Percentiles rank a stretch among this genome's conserved stretches.
These are phyloP conservation scores for Solanum hybrid DNA, from an alignment of 305 asterid species.

Conservation along the genomic window DNA sequence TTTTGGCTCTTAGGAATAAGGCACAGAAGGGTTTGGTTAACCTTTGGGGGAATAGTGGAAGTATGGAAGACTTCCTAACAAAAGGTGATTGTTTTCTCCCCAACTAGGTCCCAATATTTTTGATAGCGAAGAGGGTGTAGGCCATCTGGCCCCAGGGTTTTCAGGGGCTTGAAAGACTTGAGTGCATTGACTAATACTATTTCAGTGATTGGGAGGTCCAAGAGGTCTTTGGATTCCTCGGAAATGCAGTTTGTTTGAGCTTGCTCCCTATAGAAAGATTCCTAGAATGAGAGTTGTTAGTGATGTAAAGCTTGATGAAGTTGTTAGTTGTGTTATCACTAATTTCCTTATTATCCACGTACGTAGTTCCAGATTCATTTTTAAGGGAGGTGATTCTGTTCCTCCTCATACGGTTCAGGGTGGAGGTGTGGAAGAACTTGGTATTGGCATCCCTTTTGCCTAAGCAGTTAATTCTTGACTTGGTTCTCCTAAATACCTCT, in stretches of 20 bases:
- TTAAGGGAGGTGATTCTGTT: not conserved
- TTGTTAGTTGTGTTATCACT: not conserved
- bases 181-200: not conserved
- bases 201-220: not conserved
- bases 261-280: not conserved
- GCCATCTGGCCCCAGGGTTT: not conserved
- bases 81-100: not conserved
- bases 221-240: not conserved
- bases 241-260: not conserved
- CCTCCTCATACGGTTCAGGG: not conserved
- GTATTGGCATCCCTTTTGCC: not conserved
- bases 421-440: not conserved
- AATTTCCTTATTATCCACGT: not conserved
- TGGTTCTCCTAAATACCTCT: not conserved
- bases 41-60: not conserved
- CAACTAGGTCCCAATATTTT: not conserved
- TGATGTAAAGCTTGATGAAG: not conserved
- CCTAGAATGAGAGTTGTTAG: not conserved
- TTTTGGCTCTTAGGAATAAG: not conserved
- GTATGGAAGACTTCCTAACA: not conserved
- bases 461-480: no score
- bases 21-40: not conserved
- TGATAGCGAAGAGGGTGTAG: not conserved
- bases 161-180: not conserved
- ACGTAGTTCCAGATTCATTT: fast-evolving